Conservation (phyloP, 257 asterid genomes). For the Petunia axillaris region DNA sequence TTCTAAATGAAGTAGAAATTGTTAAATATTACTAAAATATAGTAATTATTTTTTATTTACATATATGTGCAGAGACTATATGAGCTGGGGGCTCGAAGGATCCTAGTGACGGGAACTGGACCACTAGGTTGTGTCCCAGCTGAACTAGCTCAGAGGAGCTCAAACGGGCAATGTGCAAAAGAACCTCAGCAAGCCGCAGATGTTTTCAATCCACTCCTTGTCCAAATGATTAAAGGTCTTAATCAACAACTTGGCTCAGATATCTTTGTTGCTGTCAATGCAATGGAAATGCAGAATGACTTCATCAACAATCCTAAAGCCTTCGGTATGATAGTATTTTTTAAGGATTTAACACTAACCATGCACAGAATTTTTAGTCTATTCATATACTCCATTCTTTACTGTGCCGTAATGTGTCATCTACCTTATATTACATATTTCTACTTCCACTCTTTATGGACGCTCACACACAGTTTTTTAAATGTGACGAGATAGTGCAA, state of each 20-base stretch:
- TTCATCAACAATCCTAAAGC: conserved; percentile 71
- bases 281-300: conserved; percentile 55
- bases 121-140: conserved; percentile 95
- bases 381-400: not conserved
- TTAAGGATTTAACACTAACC: too few relatives aligned
- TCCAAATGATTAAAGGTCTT: conserved; percentile 50
- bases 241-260: conserved; percentile 54
- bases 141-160: conserved; percentile 62
- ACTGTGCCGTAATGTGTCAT: too few relatives aligned
- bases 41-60: too few relatives aligned
- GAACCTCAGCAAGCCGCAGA: conserved; percentile 66
- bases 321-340: conserved; percentile 43
- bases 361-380: too few relatives aligned
- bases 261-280: conserved; percentile 72
- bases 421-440: too few relatives aligned
- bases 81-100: conserved; percentile 70
- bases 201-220: conserved; percentile 71
- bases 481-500: not conserved
- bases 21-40: not conserved
- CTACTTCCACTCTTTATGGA: too few relatives aligned
- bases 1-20: not conserved
- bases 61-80: conserved; percentile 52
- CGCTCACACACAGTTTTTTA: too few relatives aligned
- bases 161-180: conserved; percentile 63
- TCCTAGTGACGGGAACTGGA: conserved; percentile 85